Percentiles rank a stretch among this genome's conserved stretches.
These are phyloP conservation scores for Beauveria pseudobassiana DNA, from an alignment of 2,329 filamentous ascomycete genomes.

Conservation along the genomic window DNA sequence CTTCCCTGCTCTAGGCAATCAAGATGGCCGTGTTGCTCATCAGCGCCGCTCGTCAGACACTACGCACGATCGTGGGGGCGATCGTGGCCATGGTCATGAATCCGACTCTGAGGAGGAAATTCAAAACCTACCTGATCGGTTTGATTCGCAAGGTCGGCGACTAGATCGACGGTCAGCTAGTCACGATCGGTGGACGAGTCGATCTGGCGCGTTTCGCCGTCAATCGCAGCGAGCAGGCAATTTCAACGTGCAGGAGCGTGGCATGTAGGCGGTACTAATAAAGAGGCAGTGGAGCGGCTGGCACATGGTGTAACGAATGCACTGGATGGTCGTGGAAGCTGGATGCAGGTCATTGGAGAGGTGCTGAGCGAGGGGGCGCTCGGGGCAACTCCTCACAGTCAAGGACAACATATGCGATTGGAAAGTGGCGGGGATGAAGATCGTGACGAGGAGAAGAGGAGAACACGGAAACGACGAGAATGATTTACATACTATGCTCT, in stretches of 20 bases:
- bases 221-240: slow-evolving; percentile 24
- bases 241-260: slow-evolving; percentile 33
- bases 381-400: background rate
- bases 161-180: slow-evolving; percentile 22
- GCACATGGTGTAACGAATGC: slow-evolving; percentile 22
- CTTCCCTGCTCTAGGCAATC: slow-evolving; percentile 15
- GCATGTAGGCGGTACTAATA: slow-evolving; percentile 38
- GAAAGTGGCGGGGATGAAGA: background rate
- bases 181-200: slow-evolving; percentile 24
- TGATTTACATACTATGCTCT: background rate
- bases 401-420: background rate
- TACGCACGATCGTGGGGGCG: slow-evolving; percentile 23
- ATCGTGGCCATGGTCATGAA: slow-evolving; percentile 13
- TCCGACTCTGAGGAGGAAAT: slow-evolving; percentile 29
- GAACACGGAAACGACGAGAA: background rate
- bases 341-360: slow-evolving; percentile 20
- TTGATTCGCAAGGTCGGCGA: slow-evolving; percentile 36
- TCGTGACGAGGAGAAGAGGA: background rate
- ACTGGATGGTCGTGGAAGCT: slow-evolving; percentile 22
- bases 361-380: slow-evolving; percentile 14
- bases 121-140: slow-evolving; percentile 40
- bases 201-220: slow-evolving; percentile 37
- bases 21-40: slow-evolving; percentile 14
- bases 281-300: slow-evolving; percentile 31
- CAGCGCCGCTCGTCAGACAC: slow-evolving; percentile 28